phyloP scores from a whole-genome alignment of 805 yeast species.

The Vanderwaltozyma polyspora region DNA sequence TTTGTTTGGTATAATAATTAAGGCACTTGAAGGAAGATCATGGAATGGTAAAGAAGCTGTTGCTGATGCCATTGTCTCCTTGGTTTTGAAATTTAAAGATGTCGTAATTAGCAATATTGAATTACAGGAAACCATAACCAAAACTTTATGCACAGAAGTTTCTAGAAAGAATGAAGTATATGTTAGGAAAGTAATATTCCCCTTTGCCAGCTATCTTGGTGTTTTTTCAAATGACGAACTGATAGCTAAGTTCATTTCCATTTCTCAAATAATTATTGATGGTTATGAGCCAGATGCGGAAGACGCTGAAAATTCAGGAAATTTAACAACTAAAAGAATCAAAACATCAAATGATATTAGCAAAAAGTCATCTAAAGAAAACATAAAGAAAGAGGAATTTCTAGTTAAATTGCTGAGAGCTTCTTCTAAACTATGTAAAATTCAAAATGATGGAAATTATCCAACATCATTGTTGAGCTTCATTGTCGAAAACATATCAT shows the following conservation, averaged over 20 bases:
- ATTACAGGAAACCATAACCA: constrained; percentile 30
- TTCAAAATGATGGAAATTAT: constrained; percentile 9
- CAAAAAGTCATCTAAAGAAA: constrained; percentile 31
- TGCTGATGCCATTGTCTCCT: constrained; percentile 54
- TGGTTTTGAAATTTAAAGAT: constrained; percentile 36
- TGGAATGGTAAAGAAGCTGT: constrained; percentile 84
- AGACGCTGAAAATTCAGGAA: constrained; percentile 16
- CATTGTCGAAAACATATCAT: constrained; percentile 19
- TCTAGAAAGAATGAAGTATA: constrained; percentile 56
- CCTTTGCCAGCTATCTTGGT: constrained; percentile 41
- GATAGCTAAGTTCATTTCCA: constrained; percentile 17
- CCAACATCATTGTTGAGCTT: constrained; percentile 19
- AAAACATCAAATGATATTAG: constrained; percentile 24
- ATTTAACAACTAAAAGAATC: constrained; percentile 12
- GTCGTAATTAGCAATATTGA: constrained; percentile 25
- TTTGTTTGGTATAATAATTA: constrained; percentile 43
- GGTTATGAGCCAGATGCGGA: constrained; percentile 30
- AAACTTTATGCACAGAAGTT: constrained; percentile 46
- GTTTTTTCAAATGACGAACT: constrained; percentile 22
- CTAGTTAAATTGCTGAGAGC: constrained; percentile 30
- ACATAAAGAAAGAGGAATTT: constrained; percentile 40
- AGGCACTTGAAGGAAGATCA: constrained; percentile 62
- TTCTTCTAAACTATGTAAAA: constrained; percentile 27
- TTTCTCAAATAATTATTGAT: constrained; percentile 29
- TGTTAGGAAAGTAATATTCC: constrained; percentile 42